Evolutionary conservation across 352 stramenopile genomes (phyloP).

Genomic region (Lagenidium giganteum): DNA sequence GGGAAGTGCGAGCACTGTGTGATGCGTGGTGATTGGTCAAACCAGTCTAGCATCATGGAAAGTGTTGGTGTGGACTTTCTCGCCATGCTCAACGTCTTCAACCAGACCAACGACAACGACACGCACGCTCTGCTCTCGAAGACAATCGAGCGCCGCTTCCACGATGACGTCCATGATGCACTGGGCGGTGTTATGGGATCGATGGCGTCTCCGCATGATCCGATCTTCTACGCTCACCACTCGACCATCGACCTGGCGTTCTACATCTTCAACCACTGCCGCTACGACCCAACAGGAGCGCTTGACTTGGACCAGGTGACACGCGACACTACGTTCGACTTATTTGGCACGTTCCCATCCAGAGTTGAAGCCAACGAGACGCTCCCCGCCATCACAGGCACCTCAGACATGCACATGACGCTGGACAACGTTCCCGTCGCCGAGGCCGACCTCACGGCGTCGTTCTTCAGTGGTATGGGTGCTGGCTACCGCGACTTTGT

Average conservation of each 20-base stretch:
- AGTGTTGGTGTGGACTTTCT: conserved; percentile 7
- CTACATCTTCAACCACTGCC: conserved; percentile 18
- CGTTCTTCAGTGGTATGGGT: not conserved
- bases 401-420: not conserved
- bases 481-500: conserved; percentile 2
- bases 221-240: conserved; percentile 20
- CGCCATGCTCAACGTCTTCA: conserved; percentile 11
- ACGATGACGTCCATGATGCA: conserved; percentile 19
- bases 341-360: not conserved
- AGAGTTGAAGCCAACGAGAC: not conserved
- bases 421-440: not conserved
- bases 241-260: conserved; percentile 15
- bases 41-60: conserved; percentile 10
- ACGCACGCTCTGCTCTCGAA: conserved; percentile 5
- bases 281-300: conserved; percentile 2
- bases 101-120: conserved; percentile 1
- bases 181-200: conserved; percentile 16
- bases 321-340: not conserved
- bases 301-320: not conserved
- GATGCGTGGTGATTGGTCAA: conserved; percentile 14
- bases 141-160: conserved; percentile 10
- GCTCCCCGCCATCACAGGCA: not conserved
- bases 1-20: conserved; percentile 11
- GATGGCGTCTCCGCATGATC: conserved; percentile 15
- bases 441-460: not conserved